A percentile compares a stretch with the other conserved stretches of the same genome.
Evolutionary conservation across 352 stramenopile species (phyloP).

Genomic region (Elongisporangium undulatum): DNA sequence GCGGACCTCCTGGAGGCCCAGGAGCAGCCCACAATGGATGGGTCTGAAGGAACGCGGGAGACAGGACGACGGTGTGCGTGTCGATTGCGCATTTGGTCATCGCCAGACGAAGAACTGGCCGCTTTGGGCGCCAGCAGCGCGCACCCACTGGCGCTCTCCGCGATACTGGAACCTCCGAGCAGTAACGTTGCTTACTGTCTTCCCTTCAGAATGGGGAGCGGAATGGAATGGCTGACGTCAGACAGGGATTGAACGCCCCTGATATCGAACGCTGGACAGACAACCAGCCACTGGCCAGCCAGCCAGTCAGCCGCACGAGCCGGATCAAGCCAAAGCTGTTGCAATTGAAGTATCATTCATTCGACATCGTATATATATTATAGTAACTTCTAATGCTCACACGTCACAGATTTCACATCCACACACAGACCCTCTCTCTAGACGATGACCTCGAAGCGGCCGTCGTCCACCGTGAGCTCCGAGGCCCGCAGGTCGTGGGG

Average conservation of each 20-base stretch:
- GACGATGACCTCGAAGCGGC: background rate
- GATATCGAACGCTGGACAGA: background rate
- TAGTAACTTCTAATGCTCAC: background rate
- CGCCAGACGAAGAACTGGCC: background rate
- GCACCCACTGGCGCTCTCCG: background rate
- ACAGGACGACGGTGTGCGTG: background rate
- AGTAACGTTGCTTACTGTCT: background rate
- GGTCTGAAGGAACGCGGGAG: background rate
- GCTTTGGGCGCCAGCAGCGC: background rate
- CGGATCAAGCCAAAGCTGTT: background rate
- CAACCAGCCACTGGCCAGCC: background rate
- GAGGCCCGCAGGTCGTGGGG: background rate
- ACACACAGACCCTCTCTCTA: background rate
- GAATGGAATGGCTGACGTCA: background rate
- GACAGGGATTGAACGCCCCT: background rate
- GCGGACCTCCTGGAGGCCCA: background rate
- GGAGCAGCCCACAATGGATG: background rate
- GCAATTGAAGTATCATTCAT: background rate
- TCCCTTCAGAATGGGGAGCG: background rate
- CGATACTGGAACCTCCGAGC: background rate
- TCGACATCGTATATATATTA: background rate
- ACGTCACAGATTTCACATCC: background rate
- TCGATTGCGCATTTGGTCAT: background rate
- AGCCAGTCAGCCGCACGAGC: background rate
- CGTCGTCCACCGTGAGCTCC: background rate